phyloP scores from a whole-genome alignment of 2,329 filamentous ascomycete species.

The Cytospora leucostoma region DNA sequence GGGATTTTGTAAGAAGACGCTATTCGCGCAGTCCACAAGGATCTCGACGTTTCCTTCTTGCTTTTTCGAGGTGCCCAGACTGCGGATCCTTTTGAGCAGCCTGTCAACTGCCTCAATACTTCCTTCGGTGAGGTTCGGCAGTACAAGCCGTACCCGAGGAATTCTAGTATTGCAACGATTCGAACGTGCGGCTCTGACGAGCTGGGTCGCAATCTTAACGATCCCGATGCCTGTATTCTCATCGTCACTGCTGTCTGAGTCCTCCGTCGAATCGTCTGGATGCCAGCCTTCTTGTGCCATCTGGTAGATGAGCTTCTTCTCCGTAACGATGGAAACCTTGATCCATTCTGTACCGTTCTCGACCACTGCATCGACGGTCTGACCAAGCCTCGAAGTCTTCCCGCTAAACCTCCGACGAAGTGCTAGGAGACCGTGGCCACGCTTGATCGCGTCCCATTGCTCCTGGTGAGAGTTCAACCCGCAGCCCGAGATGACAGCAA shows the following conservation, averaged over 20 bases:
- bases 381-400: constrained; percentile 17
- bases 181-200: constrained; percentile 25
- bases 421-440: constrained; percentile 24
- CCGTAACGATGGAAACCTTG: constrained; percentile 24
- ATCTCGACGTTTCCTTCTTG: constrained; percentile 24
- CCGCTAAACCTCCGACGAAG: constrained; percentile 24
- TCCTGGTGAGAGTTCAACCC: constrained; percentile 19
- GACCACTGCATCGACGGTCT: constrained; percentile 26
- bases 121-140: constrained; percentile 24
- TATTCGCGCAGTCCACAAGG: constrained; percentile 24
- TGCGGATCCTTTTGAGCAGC: constrained; percentile 19
- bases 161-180: constrained; percentile 27
- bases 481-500: constrained; percentile 19
- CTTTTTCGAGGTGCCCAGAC: constrained; percentile 21
- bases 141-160: constrained; percentile 24
- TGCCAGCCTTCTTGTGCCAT: constrained; percentile 29
- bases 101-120: constrained; percentile 22
- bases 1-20: constrained; percentile 15
- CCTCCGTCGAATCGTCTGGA: constrained; percentile 27
- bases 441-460: constrained; percentile 28
- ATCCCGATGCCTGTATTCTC: constrained; percentile 24
- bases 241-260: constrained; percentile 19
- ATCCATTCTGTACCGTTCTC: constrained; percentile 28
- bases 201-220: constrained; percentile 19
- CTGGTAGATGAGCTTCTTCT: constrained; percentile 26